Conservation (phyloP, 2,329 filamentous ascomycete genomes). For the Trichoderma sp. region DNA sequence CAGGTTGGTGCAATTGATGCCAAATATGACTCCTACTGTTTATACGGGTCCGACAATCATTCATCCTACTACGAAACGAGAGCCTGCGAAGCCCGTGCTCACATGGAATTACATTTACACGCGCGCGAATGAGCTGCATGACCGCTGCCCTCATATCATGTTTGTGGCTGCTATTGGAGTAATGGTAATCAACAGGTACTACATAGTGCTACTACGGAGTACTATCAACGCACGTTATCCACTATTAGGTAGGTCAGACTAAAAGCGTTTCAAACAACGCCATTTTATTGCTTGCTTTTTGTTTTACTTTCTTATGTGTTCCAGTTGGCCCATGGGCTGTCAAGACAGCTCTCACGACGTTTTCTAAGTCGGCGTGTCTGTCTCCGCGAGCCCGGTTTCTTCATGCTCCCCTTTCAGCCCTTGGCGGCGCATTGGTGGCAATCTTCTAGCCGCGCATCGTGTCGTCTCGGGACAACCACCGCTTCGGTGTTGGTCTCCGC, state of each 20-base stretch:
- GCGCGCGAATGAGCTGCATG: neutral
- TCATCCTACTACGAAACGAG: neutral
- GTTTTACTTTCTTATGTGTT: constrained; percentile 10
- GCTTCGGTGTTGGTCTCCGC: neutral
- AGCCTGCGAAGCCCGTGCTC: neutral
- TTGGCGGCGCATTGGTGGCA: neutral
- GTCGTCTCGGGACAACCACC: neutral
- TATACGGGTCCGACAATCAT: neutral
- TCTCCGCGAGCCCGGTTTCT: neutral
- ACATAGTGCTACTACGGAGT: no score
- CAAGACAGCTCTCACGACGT: neutral
- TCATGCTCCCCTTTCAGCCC: neutral
- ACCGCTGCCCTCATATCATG: neutral
- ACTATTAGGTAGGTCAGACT: neutral
- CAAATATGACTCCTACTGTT: neutral
- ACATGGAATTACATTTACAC: neutral
- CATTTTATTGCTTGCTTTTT: constrained; percentile 12
- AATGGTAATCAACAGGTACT: no score
- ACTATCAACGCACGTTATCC: neutral
- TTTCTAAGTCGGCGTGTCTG: neutral
- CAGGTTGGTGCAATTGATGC: neutral
- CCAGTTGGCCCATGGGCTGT: neutral
- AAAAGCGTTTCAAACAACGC: neutral
- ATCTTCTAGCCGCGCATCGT: neutral
- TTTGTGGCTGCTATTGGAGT: no score